These are phyloP conservation scores for Phytopythium delawarense DNA, from an alignment of 352 stramenopile species.

Conservation along the genomic window DNA sequence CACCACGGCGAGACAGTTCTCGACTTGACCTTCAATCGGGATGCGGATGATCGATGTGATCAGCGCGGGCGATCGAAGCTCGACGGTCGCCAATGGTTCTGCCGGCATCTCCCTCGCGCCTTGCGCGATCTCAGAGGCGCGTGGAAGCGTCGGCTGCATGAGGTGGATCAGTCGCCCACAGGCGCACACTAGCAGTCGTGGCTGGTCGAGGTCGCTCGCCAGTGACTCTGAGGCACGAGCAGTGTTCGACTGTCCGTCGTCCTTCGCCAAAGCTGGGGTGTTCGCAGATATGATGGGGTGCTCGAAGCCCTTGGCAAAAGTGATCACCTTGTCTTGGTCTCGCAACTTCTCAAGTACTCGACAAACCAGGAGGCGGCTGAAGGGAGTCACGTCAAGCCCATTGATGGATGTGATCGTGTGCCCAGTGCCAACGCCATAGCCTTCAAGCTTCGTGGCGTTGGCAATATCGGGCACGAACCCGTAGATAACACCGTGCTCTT, in stretches of 20 bases:
- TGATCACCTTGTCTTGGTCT: slow-evolving; percentile 45
- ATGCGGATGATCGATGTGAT: slow-evolving; percentile 50
- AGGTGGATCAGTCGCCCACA: slow-evolving; percentile 56
- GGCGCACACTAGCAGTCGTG: slow-evolving; percentile 52
- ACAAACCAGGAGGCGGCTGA: slow-evolving; percentile 36
- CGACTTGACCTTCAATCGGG: slow-evolving; percentile 43
- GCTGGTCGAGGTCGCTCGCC: slow-evolving; percentile 23
- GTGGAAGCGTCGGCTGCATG: slow-evolving; percentile 41
- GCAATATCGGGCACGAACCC: slow-evolving; percentile 45
- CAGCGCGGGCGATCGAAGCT: slow-evolving; percentile 38
- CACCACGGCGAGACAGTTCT: slow-evolving; percentile 60
- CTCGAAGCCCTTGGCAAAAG: slow-evolving; percentile 41
- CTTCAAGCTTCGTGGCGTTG: slow-evolving; percentile 29
- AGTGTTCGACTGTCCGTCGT: not conserved
- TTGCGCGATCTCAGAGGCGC: slow-evolving; percentile 53
- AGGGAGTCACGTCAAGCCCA: slow-evolving; percentile 38
- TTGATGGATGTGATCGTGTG: slow-evolving; percentile 54
- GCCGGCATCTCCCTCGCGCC: slow-evolving; percentile 40
- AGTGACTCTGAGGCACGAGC: not conserved
- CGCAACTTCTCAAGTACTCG: slow-evolving; percentile 46
- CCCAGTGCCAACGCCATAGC: slow-evolving; percentile 27
- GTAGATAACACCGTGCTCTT: slow-evolving; percentile 50
- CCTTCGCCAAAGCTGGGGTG: not conserved
- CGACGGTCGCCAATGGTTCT: slow-evolving; percentile 45
- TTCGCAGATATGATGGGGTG: slow-evolving; percentile 7